A percentile compares a stretch with the other conserved stretches of the same genome.
phyloP scores from a whole-genome alignment of 139 green algal species.

The Volvox reticuliferus region DNA sequence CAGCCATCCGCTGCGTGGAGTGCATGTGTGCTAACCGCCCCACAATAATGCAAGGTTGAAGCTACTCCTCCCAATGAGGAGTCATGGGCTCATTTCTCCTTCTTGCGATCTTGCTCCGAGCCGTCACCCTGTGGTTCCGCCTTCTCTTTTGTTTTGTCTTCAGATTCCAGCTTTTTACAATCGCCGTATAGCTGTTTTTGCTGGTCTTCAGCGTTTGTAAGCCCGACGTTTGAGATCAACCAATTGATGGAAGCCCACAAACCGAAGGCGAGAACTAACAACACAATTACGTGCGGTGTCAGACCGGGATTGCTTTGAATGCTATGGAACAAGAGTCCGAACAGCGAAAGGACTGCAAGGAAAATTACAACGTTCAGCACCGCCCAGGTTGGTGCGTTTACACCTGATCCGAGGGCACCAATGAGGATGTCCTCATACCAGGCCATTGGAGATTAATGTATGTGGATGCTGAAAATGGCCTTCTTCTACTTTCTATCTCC shows the following conservation, averaged over 20 bases:
- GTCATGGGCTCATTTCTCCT: background rate
- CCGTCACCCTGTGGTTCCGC: background rate
- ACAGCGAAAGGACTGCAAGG: background rate
- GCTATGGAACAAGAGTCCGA: slow-evolving; percentile 38
- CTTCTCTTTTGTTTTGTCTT: background rate
- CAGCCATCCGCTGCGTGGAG: too few relatives aligned
- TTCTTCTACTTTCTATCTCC: background rate
- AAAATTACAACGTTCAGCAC: slow-evolving; percentile 40
- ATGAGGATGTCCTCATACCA: slow-evolving; percentile 40
- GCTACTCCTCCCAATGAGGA: too few relatives aligned
- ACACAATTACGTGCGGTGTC: slow-evolving; percentile 46
- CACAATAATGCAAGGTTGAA: too few relatives aligned
- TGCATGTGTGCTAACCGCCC: too few relatives aligned
- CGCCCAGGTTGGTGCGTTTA: slow-evolving; percentile 43
- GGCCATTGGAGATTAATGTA: background rate
- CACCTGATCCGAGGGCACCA: slow-evolving; percentile 42
- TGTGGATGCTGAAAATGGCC: background rate
- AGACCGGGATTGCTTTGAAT: slow-evolving; percentile 27
- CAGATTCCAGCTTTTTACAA: background rate
- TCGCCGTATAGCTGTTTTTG: slow-evolving; percentile 31
- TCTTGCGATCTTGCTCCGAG: background rate
- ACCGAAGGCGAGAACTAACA: slow-evolving; percentile 46
- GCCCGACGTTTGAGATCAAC: slow-evolving; percentile 46
- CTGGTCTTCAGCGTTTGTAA: slow-evolving; percentile 25
- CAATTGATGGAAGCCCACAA: slow-evolving; percentile 52